These are phyloP conservation scores for Helenozyma rhizophorensis DNA, from an alignment of 805 yeast species.

Conservation along the genomic window DNA sequence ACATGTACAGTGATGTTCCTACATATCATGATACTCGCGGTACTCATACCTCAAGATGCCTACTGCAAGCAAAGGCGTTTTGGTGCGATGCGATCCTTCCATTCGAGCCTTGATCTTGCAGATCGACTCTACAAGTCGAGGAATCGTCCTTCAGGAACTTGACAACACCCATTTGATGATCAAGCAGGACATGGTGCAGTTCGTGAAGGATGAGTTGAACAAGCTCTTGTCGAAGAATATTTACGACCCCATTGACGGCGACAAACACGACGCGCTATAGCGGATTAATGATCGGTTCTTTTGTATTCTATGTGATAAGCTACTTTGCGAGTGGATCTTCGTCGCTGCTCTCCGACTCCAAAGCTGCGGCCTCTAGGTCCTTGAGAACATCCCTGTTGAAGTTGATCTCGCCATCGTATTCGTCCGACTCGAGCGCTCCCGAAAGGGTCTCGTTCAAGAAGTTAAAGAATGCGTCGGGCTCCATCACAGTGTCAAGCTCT, in stretches of 20 bases:
- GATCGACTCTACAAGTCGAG: conserved; percentile 72
- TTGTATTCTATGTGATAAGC: no score
- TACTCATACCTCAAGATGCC: conserved; percentile 23
- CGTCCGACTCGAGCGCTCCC: conserved; percentile 20
- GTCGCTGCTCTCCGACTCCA: no score
- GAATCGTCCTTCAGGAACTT: conserved; percentile 68
- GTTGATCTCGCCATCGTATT: conserved; percentile 4
- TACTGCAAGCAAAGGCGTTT: conserved; percentile 40
- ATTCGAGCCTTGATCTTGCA: conserved; percentile 80
- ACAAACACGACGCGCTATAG: no score
- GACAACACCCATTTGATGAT: conserved; percentile 89
- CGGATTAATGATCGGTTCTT: background rate
- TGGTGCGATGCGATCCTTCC: conserved; percentile 77
- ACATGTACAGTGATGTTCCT: no score
- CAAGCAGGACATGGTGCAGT: conserved; percentile 70
- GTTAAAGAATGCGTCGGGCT: conserved; percentile 55
- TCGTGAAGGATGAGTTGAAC: conserved; percentile 74
- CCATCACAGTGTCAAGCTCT: conserved; percentile 50
- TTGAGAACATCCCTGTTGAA: conserved; percentile 26
- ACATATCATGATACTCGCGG: no score
- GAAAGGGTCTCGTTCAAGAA: conserved; percentile 39
- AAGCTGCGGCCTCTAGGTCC: conserved; percentile 12
- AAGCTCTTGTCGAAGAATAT: conserved; percentile 74
- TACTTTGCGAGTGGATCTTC: no score
- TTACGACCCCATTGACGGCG: conserved; percentile 79